These are phyloP conservation scores for Globisporangium alternatum DNA, from an alignment of 352 stramenopile genomes.

Conservation along the genomic window DNA sequence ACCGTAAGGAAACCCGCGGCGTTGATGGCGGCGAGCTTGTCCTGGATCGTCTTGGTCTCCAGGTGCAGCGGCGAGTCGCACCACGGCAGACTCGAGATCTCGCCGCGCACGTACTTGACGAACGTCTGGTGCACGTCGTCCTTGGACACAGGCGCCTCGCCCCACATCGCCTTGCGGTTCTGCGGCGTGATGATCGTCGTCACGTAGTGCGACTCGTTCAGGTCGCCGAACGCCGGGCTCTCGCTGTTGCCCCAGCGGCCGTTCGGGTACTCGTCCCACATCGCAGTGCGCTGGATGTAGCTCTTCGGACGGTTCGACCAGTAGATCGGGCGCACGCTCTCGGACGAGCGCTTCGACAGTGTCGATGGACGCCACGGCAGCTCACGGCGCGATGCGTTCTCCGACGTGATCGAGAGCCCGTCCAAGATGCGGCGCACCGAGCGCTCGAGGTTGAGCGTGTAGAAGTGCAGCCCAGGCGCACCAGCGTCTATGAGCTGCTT, in stretches of 20 bases:
- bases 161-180: slow-evolving; percentile 93
- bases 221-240: slow-evolving; percentile 94
- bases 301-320: slow-evolving; percentile 98
- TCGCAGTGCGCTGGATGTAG: slow-evolving; percentile 96
- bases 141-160: slow-evolving; percentile 80
- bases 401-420: slow-evolving; percentile 53
- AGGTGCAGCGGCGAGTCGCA: slow-evolving; percentile 94
- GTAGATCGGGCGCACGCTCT: slow-evolving; percentile 96
- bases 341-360: slow-evolving; percentile 84
- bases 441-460: slow-evolving; percentile 93
- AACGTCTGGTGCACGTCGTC: slow-evolving; percentile 96
- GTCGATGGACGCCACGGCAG: slow-evolving; percentile 92
- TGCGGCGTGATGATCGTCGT: slow-evolving; percentile 53
- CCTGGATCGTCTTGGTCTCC: slow-evolving; percentile 90
- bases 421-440: slow-evolving; percentile 89
- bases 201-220: slow-evolving; percentile 96
- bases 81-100: slow-evolving; percentile 96
- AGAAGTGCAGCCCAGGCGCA: slow-evolving; percentile 90
- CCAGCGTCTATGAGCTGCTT: slow-evolving; percentile 90
- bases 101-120: slow-evolving; percentile 94
- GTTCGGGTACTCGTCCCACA: slow-evolving; percentile 98
- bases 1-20: slow-evolving; percentile 93
- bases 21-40: slow-evolving; percentile 77
- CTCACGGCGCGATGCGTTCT: slow-evolving; percentile 58
- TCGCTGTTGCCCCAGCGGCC: slow-evolving; percentile 95